phyloP scores from a whole-genome alignment of 2,329 filamentous ascomycete species.

The Botrytis squamosa region DNA sequence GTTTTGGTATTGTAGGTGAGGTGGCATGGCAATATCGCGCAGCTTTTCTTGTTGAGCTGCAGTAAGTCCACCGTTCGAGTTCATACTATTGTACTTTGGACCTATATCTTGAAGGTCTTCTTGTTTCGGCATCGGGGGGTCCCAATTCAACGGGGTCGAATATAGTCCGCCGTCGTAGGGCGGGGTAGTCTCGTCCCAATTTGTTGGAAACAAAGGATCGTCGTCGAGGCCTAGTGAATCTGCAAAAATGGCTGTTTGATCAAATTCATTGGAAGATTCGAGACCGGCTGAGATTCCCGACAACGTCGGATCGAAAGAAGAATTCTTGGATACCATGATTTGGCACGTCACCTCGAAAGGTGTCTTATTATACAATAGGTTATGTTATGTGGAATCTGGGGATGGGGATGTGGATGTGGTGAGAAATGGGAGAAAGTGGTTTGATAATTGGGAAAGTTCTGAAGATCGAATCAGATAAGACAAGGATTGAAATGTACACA shows the following conservation, averaged over 20 bases:
- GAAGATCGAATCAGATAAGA: neutral
- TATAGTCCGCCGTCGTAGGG: slow-evolving; percentile 38
- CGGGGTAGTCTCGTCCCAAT: slow-evolving; percentile 37
- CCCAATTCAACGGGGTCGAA: slow-evolving; percentile 39
- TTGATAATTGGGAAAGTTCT: neutral
- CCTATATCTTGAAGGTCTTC: slow-evolving; percentile 26
- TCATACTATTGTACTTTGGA: slow-evolving; percentile 24
- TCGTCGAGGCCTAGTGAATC: slow-evolving; percentile 34
- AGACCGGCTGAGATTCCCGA: slow-evolving; percentile 33
- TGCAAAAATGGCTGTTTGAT: slow-evolving; percentile 31
- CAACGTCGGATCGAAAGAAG: slow-evolving; percentile 32
- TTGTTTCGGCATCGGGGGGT: slow-evolving; percentile 33
- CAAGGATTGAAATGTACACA: neutral
- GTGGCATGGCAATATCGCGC: slow-evolving; percentile 63
- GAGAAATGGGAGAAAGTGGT: slow-evolving; percentile 6
- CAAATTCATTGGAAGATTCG: slow-evolving; percentile 29
- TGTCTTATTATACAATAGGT: neutral
- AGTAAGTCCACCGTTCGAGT: slow-evolving; percentile 47
- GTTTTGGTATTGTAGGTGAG: slow-evolving; percentile 54
- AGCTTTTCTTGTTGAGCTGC: slow-evolving; percentile 60
- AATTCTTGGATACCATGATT: slow-evolving; percentile 29
- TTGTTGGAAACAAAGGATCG: slow-evolving; percentile 33
- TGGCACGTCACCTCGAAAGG: slow-evolving; percentile 5
- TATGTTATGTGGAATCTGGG: slow-evolving; percentile 3
- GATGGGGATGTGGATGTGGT: neutral